phyloP scores from a whole-genome alignment of 352 stramenopile species.

The Phytopythium montanum region DNA sequence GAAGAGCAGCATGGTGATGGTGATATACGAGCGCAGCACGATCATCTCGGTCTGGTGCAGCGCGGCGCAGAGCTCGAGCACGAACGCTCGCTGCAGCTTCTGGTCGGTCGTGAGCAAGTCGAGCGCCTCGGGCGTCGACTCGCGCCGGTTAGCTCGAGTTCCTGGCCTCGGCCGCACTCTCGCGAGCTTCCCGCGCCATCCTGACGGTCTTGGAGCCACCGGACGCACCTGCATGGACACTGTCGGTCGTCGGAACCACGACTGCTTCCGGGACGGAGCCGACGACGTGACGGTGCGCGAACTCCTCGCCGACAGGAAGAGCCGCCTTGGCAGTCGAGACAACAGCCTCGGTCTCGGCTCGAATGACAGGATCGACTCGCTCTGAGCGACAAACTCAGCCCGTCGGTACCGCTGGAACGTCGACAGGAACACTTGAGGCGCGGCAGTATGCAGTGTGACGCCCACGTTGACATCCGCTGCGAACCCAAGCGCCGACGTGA shows the following conservation, averaged over 20 bases:
- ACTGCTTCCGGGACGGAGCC: background rate
- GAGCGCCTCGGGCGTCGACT: conserved; percentile 9
- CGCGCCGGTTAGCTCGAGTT: background rate
- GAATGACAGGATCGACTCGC: background rate
- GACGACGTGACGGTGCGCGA: background rate
- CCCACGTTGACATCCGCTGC: conserved; percentile 15
- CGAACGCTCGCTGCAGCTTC: conserved; percentile 6
- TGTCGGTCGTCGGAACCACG: background rate
- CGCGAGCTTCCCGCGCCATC: background rate
- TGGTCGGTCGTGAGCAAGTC: conserved; percentile 16
- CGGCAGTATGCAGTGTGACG: conserved; percentile 18
- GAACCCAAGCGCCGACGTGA: conserved; percentile 2
- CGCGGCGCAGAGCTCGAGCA: conserved; percentile 10
- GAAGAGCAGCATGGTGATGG: conserved; percentile 21
- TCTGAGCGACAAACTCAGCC: background rate
- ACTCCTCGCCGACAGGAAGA: background rate
- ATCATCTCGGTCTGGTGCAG: conserved; percentile 29
- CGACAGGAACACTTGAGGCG: conserved; percentile 17
- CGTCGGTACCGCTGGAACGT: conserved; percentile 22
- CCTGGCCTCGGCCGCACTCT: background rate
- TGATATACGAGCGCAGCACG: conserved; percentile 29
- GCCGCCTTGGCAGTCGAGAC: no score
- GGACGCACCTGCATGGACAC: background rate
- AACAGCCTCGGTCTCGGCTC: background rate
- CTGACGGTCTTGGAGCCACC: background rate